A percentile compares a stretch with the other conserved stretches of the same genome.
These are phyloP conservation scores for Alternaria burnsii DNA, from an alignment of 2,329 filamentous ascomycete species.

Conservation along the genomic window DNA sequence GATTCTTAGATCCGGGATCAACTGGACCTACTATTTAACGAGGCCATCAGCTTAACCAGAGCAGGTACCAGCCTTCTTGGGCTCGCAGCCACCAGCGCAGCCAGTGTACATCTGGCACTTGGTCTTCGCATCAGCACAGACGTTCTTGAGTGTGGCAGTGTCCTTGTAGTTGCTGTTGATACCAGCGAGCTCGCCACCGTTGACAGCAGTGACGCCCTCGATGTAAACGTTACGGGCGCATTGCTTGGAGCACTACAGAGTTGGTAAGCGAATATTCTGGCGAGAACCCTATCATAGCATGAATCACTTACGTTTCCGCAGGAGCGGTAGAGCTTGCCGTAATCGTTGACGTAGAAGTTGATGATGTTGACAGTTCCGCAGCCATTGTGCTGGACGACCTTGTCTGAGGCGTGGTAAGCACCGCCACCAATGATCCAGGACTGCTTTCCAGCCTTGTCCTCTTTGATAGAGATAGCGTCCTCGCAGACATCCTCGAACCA, in stretches of 20 bases:
- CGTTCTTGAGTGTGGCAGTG: constrained; percentile 52
- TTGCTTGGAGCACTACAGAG: constrained; percentile 51
- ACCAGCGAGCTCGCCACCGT: constrained; percentile 55
- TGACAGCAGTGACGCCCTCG: constrained; percentile 51
- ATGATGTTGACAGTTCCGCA: constrained; percentile 49
- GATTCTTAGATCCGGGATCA: background rate
- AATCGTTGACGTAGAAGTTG: constrained; percentile 46
- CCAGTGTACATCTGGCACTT: constrained; percentile 42
- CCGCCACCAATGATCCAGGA: constrained; percentile 54
- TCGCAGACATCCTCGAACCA: constrained; percentile 54
- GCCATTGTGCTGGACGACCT: constrained; percentile 54
- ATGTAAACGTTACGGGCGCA: constrained; percentile 56
- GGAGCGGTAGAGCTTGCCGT: constrained; percentile 54
- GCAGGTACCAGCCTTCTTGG: constrained; percentile 35
- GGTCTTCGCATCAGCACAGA: constrained; percentile 32
- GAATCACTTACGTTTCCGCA: constrained; percentile 51
- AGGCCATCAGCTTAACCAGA: constrained; percentile 22
- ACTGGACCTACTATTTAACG: background rate
- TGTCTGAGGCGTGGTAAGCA: constrained; percentile 49
- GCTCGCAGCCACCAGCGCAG: constrained; percentile 39
- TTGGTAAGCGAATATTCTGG: constrained; percentile 4
- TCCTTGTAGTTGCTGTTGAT: constrained; percentile 62
- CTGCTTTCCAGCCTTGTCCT: constrained; percentile 38
- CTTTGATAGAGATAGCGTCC: constrained; percentile 47
- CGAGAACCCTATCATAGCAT: background rate